phyloP scores from a whole-genome alignment of 1,284 basidiomycete species.

The Microstroma glucosiphilum region DNA sequence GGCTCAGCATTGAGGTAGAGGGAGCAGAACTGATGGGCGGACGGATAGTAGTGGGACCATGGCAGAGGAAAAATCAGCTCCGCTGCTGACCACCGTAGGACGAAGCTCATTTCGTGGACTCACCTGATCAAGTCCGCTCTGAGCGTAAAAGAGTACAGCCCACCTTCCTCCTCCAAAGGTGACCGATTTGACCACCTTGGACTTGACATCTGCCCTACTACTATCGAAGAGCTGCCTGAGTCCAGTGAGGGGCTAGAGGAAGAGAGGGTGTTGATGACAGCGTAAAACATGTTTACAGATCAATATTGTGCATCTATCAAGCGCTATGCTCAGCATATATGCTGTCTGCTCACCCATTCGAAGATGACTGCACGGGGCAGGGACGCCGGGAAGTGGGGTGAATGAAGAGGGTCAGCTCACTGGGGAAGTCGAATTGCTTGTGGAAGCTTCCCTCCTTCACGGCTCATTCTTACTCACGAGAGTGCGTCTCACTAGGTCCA shows the following conservation, averaged over 20 bases:
- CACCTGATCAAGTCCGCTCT: constrained; percentile 33
- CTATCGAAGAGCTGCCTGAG: constrained; percentile 50
- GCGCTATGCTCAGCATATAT: no score
- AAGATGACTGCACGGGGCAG: no score
- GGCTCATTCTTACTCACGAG: no score
- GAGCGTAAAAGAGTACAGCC: constrained; percentile 43
- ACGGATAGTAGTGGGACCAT: constrained; percentile 3
- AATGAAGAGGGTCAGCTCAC: no score
- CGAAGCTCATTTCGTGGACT: background rate
- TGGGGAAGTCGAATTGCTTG: no score
- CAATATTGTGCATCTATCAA: no score
- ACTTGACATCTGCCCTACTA: constrained; percentile 50
- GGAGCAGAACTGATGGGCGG: constrained; percentile 26
- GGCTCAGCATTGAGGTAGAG: constrained; percentile 45
- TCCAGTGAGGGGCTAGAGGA: constrained; percentile 34
- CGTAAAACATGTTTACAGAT: no score
- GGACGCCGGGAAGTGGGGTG: no score
- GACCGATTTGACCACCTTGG: constrained; percentile 50
- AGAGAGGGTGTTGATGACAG: background rate
- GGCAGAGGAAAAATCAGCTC: background rate
- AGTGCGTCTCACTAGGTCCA: no score
- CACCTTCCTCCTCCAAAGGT: constrained; percentile 37
- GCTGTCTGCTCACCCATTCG: no score
- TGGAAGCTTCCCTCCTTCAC: no score
- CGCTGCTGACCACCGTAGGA: no score